Evolutionary conservation across 352 stramenopile species (phyloP).

Genomic region (Globisporangium megalacanthum): DNA sequence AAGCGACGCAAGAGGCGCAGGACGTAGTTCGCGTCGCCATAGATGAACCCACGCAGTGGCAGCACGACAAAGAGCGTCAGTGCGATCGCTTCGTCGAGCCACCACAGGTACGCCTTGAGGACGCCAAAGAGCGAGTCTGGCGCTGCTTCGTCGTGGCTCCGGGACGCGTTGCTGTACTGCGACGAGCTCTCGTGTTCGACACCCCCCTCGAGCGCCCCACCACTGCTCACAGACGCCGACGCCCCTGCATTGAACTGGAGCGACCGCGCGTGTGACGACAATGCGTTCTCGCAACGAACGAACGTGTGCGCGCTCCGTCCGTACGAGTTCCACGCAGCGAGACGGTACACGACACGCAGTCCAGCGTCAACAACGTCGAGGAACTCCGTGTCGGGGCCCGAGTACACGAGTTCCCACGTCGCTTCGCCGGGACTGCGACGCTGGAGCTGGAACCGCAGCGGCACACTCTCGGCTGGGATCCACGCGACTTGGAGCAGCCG

Average conservation of each 20-base stretch:
- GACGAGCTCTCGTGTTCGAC: neutral
- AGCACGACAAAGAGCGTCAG: conserved; percentile 70
- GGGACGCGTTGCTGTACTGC: neutral
- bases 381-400: conserved; percentile 63
- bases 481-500: conserved; percentile 53
- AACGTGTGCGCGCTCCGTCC: conserved; percentile 56
- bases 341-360: conserved; percentile 61
- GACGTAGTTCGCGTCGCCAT: conserved; percentile 73
- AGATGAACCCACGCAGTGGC: conserved; percentile 78
- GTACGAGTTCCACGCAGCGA: conserved; percentile 83
- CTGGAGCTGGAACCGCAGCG: conserved; percentile 67
- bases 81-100: conserved; percentile 79
- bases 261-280: neutral
- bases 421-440: conserved; percentile 53
- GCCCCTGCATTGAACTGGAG: neutral
- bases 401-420: conserved; percentile 54
- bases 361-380: conserved; percentile 51
- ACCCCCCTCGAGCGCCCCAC: neutral
- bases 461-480: conserved; percentile 37
- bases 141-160: conserved; percentile 7
- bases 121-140: conserved; percentile 28
- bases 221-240: neutral
- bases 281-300: conserved; percentile 35
- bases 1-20: conserved; percentile 60
- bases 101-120: conserved; percentile 76